Percentiles rank a stretch among this genome's conserved stretches.
Conservation (phyloP, 345 rosid genomes). For the Camelina sativa region DNA sequence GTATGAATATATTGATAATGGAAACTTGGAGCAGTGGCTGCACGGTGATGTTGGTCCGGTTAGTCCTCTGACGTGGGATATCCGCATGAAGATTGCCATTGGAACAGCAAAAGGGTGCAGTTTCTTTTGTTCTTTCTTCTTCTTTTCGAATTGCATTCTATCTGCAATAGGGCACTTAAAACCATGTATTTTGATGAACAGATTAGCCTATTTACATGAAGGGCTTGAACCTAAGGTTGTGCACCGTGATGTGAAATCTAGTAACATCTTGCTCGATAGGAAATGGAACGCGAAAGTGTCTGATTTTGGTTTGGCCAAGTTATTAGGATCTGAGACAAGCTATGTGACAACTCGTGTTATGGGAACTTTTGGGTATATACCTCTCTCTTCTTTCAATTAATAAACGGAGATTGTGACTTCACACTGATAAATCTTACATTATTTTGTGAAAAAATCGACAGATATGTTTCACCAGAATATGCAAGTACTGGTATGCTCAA, state of each 20-base stretch:
- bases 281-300: constrained; percentile 90
- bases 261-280: constrained; percentile 82
- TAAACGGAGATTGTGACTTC: background rate
- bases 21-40: constrained; percentile 96
- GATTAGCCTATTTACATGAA: constrained; percentile 93
- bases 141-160: background rate
- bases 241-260: constrained; percentile 93
- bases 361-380: constrained; percentile 85
- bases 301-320: constrained; percentile 93
- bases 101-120: constrained; percentile 92
- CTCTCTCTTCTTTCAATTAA: background rate
- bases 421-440: background rate
- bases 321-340: constrained; percentile 82
- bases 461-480: constrained; percentile 95
- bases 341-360: constrained; percentile 95
- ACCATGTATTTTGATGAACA: constrained; percentile 42
- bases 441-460: constrained; percentile 11
- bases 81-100: constrained; percentile 86
- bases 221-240: constrained; percentile 97
- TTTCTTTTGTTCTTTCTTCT: background rate
- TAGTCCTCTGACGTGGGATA: constrained; percentile 91
- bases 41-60: constrained; percentile 91
- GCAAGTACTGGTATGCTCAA: constrained; percentile 97
- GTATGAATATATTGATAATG: constrained; percentile 88
- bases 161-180: background rate